Base-by-base conservation (phyloP, 345 rosid genomes). In the Citropsis articulata region DNA sequence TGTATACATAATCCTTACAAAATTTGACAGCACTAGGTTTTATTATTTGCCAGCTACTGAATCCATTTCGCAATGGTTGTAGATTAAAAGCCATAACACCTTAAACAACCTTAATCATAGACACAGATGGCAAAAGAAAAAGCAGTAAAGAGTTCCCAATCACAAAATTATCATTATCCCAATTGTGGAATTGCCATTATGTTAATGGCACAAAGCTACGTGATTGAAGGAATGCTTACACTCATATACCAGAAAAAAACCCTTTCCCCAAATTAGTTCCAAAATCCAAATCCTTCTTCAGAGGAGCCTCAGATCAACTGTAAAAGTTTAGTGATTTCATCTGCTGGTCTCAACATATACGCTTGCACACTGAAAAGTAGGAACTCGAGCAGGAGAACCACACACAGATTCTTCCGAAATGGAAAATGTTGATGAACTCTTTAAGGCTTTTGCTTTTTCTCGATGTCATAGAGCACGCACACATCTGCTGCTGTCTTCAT, bases 401-500 rank as follows among this genome's bases (percentile, higher is more conserved):
- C 18, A 42, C 12, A 42, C 13, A 59, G 63, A 45, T 62, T 60
- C 63, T 22, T 75, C 56, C 22, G 25, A 36, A 45, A 68, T 24
- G 3, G 33, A 48, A 28, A 28, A 66, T 27, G 35, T 19, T 33
- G 6, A 33, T 31, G 59, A 56, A 25, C 21, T 0, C 1, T 69
- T 72, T 75, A 89, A 14, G 81, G 76, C 79, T 83, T 84, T 68
- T 81, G 87, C 79, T 91, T 91, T 79, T 85, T 95, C 84, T 88
- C 88, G 70, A 86, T 90, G 82, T 95, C 98, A 75, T 87, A 84
- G 72, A 92, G 87, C 73, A 93, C 97, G 67, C 98, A 92, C n/a
- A 84, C 79, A 72, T 95, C 98, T 21, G 98, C 97, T 8, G 98
- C 98, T 6, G 97, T 93, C 91, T 95, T 95, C 93, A 95, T 84